A percentile compares a stretch with the other conserved stretches of the same genome.
Evolutionary conservation across 371 early-diverging fungal genomes (phyloP).

Genomic region (Parasitella parasitica): DNA sequence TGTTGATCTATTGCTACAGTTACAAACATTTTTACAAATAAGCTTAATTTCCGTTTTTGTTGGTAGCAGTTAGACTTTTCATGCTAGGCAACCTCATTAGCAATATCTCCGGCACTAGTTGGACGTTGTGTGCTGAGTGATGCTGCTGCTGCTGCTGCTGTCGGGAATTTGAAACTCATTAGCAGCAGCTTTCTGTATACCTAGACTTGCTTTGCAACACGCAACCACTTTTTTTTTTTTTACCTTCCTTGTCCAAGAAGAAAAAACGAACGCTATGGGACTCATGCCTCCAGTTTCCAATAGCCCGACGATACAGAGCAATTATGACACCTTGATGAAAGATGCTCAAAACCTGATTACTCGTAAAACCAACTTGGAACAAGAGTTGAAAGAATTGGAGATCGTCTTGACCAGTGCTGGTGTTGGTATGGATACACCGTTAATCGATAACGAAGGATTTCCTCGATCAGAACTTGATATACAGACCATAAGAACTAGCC

Average conservation of each 20-base stretch:
- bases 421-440: slow-evolving; percentile 69
- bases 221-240: not conserved
- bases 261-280: slow-evolving; percentile 8
- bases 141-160: too few relatives aligned
- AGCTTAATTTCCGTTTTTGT: slow-evolving; percentile 6
- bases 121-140: too few relatives aligned
- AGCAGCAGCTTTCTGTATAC: not conserved
- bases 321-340: slow-evolving; percentile 3
- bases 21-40: not conserved
- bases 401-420: slow-evolving; percentile 58
- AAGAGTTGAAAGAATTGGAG: slow-evolving; percentile 55
- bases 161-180: not conserved
- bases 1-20: not conserved
- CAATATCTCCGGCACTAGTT: too few relatives aligned
- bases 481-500: slow-evolving; percentile 55
- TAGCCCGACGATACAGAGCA: not conserved
- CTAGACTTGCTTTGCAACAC: not conserved
- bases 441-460: slow-evolving; percentile 80
- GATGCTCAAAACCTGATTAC: slow-evolving; percentile 59
- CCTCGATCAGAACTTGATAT: slow-evolving; percentile 90
- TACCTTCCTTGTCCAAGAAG: not conserved
- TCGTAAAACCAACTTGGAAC: slow-evolving; percentile 63
- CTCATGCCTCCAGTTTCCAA: slow-evolving; percentile 10
- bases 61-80: too few relatives aligned
- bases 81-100: too few relatives aligned